These are phyloP conservation scores for Syzygium aromaticum DNA, from an alignment of 345 rosid species.

Conservation along the genomic window DNA sequence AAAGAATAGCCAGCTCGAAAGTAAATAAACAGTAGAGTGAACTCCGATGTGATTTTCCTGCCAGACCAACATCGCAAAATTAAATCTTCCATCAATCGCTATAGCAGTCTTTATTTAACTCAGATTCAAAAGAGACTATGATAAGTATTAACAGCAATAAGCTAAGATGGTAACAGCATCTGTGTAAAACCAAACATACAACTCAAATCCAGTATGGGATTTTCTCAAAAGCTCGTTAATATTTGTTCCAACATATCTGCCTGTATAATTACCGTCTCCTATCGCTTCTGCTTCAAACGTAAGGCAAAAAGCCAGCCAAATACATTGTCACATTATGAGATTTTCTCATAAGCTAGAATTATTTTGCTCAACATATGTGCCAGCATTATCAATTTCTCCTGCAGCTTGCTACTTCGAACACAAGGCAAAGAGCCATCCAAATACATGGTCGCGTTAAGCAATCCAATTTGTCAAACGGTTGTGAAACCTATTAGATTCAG, in stretches of 20 bases:
- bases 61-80: neutral
- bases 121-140: neutral
- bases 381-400: neutral
- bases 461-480: neutral
- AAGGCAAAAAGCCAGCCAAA: neutral
- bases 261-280: neutral
- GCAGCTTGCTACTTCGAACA: neutral
- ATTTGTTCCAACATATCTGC: neutral
- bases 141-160: neutral
- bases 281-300: neutral
- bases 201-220: neutral
- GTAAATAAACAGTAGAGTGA: neutral
- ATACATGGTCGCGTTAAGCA: neutral
- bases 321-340: neutral
- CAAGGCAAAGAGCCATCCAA: neutral
- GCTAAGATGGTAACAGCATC: neutral
- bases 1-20: neutral
- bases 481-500: neutral
- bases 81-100: neutral
- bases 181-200: neutral
- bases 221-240: neutral
- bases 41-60: neutral
- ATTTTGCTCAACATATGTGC: neutral
- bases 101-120: neutral
- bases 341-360: neutral